Evolutionary conservation across 371 early-diverging fungal genomes (phyloP), one percentile per base, ranked within the genome.

Genomic region (Mucor sp.): DNA sequence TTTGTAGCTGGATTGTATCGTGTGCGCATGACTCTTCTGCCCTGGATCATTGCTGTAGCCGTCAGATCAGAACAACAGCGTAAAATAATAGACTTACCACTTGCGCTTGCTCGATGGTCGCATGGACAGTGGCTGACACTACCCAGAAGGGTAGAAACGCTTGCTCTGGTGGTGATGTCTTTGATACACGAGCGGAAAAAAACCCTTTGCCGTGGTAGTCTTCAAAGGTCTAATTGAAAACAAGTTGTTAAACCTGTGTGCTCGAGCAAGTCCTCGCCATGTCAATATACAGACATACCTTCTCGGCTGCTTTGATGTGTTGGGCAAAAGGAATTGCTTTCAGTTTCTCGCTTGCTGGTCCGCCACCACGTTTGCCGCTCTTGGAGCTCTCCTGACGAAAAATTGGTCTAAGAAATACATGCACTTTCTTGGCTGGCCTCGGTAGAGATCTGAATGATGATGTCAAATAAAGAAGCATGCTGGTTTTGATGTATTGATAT

Each of bases 91-190:
- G 1, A 28, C 17, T 56, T 74, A 81, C 84, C 60, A 84, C 83
- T 79, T 88, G 87, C 4, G 87, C 88, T 66, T 85, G 85, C 44
- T 81, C 79, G 25, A 88, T 76, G 19, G 77, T 72, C 15, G 84
- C 74, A 32, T 71, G 74, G 17, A 88, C 82, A 32, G 77, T 77
- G 21, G 82, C 84, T 47, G 86, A 83, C 3, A 84, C 82, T 1
- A 84, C 83, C 88, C 88, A 88, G 59, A 86, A 88, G 0, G 88
- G 88, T 21, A 88, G 66, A 63, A 82, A 88, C 6, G 76, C 69
- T 63, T 87, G 82, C 58, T 85, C 82, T 19, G 85, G 81, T n/a
- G 82, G 76, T 9, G 80, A 74, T 3, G 79, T 76, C 15, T 74
- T 69, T 15, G 69, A 74, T 25, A 81, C 48, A 12, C 80, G 82